Conservation (phyloP, 177 flowering plant species). For the Vitis hybrid region DNA sequence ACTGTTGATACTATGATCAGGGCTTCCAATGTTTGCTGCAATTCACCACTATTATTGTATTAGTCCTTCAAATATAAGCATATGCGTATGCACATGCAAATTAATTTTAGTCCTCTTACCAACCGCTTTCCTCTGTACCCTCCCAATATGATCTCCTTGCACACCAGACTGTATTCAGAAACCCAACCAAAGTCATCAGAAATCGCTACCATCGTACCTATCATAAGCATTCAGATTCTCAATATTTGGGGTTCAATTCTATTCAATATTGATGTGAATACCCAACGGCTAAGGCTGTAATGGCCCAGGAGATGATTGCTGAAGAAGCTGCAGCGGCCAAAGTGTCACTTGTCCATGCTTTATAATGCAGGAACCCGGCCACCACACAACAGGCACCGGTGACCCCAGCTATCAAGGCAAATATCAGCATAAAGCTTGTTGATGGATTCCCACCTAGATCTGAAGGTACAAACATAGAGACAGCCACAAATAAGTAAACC, state of each 20-base stretch:
- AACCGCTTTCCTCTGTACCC: slow-evolving; percentile 63
- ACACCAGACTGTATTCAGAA: slow-evolving; percentile 35
- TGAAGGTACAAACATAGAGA: slow-evolving; percentile 7
- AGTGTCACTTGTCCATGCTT: slow-evolving; percentile 43
- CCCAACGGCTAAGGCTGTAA: slow-evolving; percentile 59
- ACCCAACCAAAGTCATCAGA: background rate
- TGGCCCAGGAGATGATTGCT: slow-evolving; percentile 45
- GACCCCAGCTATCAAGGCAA: slow-evolving; percentile 46
- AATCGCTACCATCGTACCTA: too few species aligned
- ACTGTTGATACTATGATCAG: slow-evolving; percentile 38
- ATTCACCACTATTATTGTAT: background rate
- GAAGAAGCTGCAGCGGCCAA: slow-evolving; percentile 50
- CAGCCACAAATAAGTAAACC: background rate
- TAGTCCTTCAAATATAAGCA: too few species aligned
- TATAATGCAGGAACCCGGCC: slow-evolving; percentile 40
- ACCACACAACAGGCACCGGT: slow-evolving; percentile 41
- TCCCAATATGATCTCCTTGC: slow-evolving; percentile 59
- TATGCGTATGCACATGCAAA: too few species aligned
- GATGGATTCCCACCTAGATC: slow-evolving; percentile 63
- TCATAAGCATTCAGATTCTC: too few species aligned
- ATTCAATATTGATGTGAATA: slow-evolving; percentile 4
- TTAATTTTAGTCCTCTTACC: slow-evolving; percentile 27
- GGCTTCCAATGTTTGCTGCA: slow-evolving; percentile 62
- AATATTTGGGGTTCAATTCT: too few species aligned
- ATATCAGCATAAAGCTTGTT: slow-evolving; percentile 43